These are phyloP conservation scores for Kodamaea arcana DNA, from an alignment of 1,139 yeast genomes.

Conservation along the genomic window DNA sequence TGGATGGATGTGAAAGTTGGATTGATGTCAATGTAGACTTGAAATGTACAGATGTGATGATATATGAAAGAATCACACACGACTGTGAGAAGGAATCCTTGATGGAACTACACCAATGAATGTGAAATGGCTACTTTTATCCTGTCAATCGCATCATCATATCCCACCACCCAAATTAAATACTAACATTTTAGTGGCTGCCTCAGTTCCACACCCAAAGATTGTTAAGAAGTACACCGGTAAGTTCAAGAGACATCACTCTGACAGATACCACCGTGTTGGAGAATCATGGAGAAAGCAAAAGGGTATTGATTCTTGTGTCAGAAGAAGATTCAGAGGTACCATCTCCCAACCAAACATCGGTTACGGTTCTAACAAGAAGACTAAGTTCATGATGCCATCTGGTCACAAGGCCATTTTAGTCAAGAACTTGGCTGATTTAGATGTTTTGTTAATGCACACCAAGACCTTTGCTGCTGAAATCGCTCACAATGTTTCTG, in stretches of 20 bases:
- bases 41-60: no score
- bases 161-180: neutral
- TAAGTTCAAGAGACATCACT: constrained; percentile 99
- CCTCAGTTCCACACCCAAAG: constrained; percentile 98
- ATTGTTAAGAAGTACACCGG: constrained; percentile 99
- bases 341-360: constrained; percentile 98
- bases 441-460: constrained; percentile 95
- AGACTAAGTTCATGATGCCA: constrained; percentile 93
- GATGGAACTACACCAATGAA: no score
- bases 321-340: constrained; percentile 99
- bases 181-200: constrained; percentile 60
- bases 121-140: no score
- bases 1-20: no score
- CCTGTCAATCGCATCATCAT: no score
- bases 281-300: constrained; percentile 99
- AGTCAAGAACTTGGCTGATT: constrained; percentile 88
- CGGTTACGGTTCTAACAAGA: constrained; percentile 99
- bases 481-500: constrained; percentile 97
- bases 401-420: constrained; percentile 97
- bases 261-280: constrained; percentile 99
- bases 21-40: no score
- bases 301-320: constrained; percentile 99
- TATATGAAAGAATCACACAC: no score
- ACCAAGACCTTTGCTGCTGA: constrained; percentile 99
- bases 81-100: no score